Evolutionary conservation across 2,329 filamentous ascomycete species (phyloP), one percentile per base, ranked within the genome.

Genomic region (Aspergillus sp.): DNA sequence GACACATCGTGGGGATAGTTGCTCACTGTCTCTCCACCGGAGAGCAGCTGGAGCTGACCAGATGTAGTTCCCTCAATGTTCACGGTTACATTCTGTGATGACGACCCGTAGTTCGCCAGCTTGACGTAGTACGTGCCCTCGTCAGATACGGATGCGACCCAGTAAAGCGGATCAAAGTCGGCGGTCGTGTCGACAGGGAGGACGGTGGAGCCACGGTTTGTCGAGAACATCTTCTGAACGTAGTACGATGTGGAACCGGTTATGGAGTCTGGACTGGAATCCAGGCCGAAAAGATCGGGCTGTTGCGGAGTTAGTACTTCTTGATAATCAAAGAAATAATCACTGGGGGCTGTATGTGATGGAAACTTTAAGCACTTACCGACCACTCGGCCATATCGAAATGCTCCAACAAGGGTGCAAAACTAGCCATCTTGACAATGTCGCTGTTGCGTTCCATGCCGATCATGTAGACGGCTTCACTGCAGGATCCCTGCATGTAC

Each of bases 401-500:
- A 54, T 77, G 72, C 63, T 76, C 70, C 32, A 78, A 44, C 54
- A 75, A 59, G 0, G 76, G 75, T 7, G 76, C 75, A 59, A 77
- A 78, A 6, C 69, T 67, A 2, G 68, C 71, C 68, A 76, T 70
- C 55, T 71, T 70, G 5, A 78, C 72, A 4, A 75, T 66, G 49
- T 78, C 72, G 5, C 73, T 73, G 59, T 78, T 78, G 19, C 75
- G 65, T 61, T 76, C 72, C 54, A 74, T 65, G 5, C 86, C 85
- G 62, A 90, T 83, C 57, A 90, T 80, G 56, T 83, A 87, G 10
- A 90, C 80, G 8, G 86, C 87, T 71, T 90, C 88, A 13, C 83
- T 83, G 7, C 90, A 85, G 36, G 83, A 80, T 15, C 86, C 86
- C 49, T 71, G 70, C 66, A 75, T 68, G 48, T 65, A 73, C 0